Evolutionary conservation across 495 filamentous ascomycete species (phyloP).

Genomic region (Sphaerosporella brunnea): DNA sequence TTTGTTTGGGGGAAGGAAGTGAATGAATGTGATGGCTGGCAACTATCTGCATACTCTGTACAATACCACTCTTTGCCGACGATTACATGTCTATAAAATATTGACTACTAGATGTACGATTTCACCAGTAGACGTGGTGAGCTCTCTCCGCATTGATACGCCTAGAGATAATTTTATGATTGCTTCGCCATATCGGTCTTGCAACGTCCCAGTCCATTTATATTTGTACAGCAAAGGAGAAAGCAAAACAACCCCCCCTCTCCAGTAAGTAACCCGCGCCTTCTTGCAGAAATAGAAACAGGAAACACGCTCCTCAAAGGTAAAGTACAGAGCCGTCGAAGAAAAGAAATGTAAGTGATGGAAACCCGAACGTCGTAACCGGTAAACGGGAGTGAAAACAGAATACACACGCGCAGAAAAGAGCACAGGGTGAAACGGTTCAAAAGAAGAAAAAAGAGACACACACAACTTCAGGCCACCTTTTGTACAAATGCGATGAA

Average conservation of each 20-base stretch:
- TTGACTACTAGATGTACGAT: too few species aligned
- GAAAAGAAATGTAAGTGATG: not conserved
- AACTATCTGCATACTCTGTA: too few species aligned
- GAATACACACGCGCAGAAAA: not conserved
- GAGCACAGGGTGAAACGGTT: not conserved
- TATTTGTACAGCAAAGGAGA: conserved; percentile 6
- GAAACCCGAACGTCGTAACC: too few species aligned
- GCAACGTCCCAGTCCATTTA: not conserved
- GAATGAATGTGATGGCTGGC: too few species aligned
- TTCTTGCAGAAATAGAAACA: too few species aligned
- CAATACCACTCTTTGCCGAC: too few species aligned
- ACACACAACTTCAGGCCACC: not conserved
- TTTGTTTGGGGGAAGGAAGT: too few species aligned
- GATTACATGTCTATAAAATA: too few species aligned
- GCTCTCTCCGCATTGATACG: too few species aligned
- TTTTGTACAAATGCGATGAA: conserved; percentile 7
- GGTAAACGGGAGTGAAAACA: too few species aligned
- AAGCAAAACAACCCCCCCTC: not conserved
- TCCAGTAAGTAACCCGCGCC: not conserved
- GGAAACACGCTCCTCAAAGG: not conserved
- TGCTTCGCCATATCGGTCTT: not conserved
- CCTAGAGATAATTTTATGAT: not conserved
- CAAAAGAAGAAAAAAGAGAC: not conserved
- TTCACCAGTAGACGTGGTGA: too few species aligned
- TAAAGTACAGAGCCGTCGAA: not conserved